Percentiles rank a stretch among this genome's conserved stretches.
These are phyloP conservation scores for Tetracentron sinense DNA, from an alignment of 164 flowering plant genomes.

Conservation along the genomic window DNA sequence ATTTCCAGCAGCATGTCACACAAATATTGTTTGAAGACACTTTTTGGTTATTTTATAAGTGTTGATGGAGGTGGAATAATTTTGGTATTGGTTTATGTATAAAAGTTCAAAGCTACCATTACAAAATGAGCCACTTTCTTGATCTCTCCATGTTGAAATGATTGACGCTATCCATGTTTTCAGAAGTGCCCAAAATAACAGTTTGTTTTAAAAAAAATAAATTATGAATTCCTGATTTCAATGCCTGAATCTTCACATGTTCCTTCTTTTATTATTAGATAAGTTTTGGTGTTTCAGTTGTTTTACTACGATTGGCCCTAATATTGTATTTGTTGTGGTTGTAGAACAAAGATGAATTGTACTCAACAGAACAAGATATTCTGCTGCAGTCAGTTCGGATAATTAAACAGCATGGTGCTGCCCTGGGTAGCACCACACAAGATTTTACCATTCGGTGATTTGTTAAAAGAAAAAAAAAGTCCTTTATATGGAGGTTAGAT, in stretches of 20 bases:
- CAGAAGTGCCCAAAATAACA: background rate
- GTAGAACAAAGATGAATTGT: slow-evolving; percentile 65
- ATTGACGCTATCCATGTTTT: background rate
- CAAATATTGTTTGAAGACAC: too few relatives aligned
- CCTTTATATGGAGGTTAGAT: slow-evolving; percentile 2
- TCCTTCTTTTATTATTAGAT: background rate
- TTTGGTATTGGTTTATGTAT: background rate
- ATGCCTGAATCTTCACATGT: background rate
- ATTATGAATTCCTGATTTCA: background rate
- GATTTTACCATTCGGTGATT: slow-evolving; percentile 19
- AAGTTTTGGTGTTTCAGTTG: background rate
- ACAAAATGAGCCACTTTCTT: background rate
- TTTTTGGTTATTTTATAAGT: background rate
- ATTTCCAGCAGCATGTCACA: too few relatives aligned
- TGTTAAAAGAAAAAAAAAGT: background rate
- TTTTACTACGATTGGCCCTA: slow-evolving; percentile 4
- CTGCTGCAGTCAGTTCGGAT: slow-evolving; percentile 64
- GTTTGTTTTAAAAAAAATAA: too few relatives aligned
- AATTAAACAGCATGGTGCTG: slow-evolving; percentile 69
- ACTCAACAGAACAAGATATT: slow-evolving; percentile 65
- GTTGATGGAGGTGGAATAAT: background rate
- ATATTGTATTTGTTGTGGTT: slow-evolving; percentile 4
- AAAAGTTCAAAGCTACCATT: too few relatives aligned
- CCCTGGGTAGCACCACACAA: slow-evolving; percentile 37
- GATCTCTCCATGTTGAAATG: background rate